These are phyloP conservation scores for Aspergillus udagawae DNA, from an alignment of 2,329 filamentous ascomycete genomes.

Conservation along the genomic window DNA sequence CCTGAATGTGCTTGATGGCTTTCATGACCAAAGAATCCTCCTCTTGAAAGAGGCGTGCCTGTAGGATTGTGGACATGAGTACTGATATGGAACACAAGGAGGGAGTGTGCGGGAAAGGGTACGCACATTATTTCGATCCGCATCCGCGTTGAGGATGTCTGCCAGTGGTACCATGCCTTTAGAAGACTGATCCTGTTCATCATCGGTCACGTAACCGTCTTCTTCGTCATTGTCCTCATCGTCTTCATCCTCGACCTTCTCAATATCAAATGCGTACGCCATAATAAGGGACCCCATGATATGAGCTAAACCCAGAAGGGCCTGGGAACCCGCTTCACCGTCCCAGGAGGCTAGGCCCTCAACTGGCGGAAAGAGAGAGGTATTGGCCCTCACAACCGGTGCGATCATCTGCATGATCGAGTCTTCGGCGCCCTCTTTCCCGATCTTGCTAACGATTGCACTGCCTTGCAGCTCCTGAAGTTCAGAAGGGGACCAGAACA, in stretches of 20 bases:
- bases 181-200: constrained; percentile 60
- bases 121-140: constrained; percentile 70
- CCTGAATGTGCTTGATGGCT: constrained; percentile 62
- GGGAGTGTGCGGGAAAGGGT: background rate
- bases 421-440: constrained; percentile 65
- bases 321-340: constrained; percentile 38
- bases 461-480: constrained; percentile 71
- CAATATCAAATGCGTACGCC: constrained; percentile 87
- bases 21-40: constrained; percentile 64
- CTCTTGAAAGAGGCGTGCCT: constrained; percentile 60
- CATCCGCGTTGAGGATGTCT: constrained; percentile 85
- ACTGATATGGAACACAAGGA: background rate
- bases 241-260: constrained; percentile 54
- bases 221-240: constrained; percentile 46
- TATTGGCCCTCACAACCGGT: constrained; percentile 46
- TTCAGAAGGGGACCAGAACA: constrained; percentile 79
- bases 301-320: constrained; percentile 60
- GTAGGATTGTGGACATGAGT: constrained; percentile 3
- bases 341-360: constrained; percentile 39
- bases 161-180: constrained; percentile 91
- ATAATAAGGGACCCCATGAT: constrained; percentile 85
- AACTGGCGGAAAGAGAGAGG: constrained; percentile 39
- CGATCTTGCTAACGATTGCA: constrained; percentile 71
- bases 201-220: constrained; percentile 53
- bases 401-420: constrained; percentile 60